These are phyloP conservation scores for Fusarium circinatum DNA, from an alignment of 2,329 filamentous ascomycete species.

Conservation along the genomic window DNA sequence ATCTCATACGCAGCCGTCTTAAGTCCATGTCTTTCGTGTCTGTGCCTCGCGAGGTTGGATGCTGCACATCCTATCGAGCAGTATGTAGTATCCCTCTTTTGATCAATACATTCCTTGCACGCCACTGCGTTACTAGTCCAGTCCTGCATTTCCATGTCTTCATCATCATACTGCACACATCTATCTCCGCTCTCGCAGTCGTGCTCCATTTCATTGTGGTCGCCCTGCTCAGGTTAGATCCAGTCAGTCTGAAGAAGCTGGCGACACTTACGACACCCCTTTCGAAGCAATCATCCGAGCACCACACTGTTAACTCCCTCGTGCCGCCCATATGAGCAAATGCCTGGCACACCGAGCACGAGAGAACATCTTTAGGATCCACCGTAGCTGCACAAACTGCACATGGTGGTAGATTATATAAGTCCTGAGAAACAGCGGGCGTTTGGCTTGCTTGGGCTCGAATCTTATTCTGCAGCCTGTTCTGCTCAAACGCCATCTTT, in stretches of 20 bases:
- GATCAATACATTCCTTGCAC: conserved; percentile 55
- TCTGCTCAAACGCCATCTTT: conserved; percentile 60
- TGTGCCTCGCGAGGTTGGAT: conserved; percentile 54
- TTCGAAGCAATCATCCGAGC: conserved; percentile 55
- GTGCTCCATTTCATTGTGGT: conserved; percentile 53
- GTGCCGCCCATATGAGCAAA: conserved; percentile 51
- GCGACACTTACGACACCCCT: conserved; percentile 53
- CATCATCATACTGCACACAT: conserved; percentile 54
- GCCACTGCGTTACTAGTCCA: conserved; percentile 46
- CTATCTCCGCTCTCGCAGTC: conserved; percentile 54
- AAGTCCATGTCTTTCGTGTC: conserved; percentile 47
- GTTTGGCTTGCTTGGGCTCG: conserved; percentile 46
- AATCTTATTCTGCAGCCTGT: conserved; percentile 52
- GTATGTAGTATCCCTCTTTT: conserved; percentile 51
- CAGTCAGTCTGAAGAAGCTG: neutral
- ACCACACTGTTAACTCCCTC: conserved; percentile 55
- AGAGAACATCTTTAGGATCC: conserved; percentile 50
- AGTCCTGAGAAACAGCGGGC: conserved; percentile 44
- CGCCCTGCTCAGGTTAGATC: conserved; percentile 49
- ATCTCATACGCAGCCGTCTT: conserved; percentile 40
- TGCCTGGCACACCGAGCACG: conserved; percentile 59
- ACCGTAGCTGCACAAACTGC: conserved; percentile 51
- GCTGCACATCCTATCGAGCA: conserved; percentile 57
- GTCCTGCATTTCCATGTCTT: conserved; percentile 54
- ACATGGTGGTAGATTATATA: conserved; percentile 54